A percentile compares a stretch with the other conserved stretches of the same genome.
These are phyloP conservation scores for Boletus reticulatus DNA, from an alignment of 768 basidiomycete species.

Conservation along the genomic window DNA sequence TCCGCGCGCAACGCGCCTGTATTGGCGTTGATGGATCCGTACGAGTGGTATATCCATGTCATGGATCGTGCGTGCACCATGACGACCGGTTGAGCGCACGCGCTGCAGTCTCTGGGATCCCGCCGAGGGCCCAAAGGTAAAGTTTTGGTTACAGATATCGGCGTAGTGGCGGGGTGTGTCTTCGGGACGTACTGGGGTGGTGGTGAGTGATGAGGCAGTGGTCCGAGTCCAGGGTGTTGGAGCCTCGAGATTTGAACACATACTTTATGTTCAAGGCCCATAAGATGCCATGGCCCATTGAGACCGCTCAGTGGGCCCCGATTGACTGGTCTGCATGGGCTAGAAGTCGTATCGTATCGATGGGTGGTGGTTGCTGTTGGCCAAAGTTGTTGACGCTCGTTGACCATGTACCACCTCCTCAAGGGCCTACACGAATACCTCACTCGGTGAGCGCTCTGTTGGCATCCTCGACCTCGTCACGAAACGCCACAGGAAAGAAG, in stretches of 20 bases:
- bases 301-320: no score
- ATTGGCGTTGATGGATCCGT: constrained; percentile 24
- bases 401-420: constrained; percentile 86
- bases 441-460: constrained; percentile 54
- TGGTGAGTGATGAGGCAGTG: not conserved
- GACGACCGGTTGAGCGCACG: not conserved
- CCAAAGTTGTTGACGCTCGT: no score
- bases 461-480: not conserved
- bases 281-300: no score
- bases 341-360: no score
- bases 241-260: no score
- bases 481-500: constrained; percentile 61
- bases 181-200: not conserved
- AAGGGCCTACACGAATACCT: constrained; percentile 90
- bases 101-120: no score
- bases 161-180: constrained; percentile 9
- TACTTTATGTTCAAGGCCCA: no score
- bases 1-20: constrained; percentile 28
- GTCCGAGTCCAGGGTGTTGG: not conserved
- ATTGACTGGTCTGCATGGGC: no score
- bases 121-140: no score
- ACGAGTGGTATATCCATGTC: constrained; percentile 12
- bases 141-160: constrained; percentile 3
- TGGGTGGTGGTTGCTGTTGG: no score
- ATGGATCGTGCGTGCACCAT: no score